These are phyloP conservation scores for Candida endomychidarum DNA, from an alignment of 805 yeast genomes.

Conservation along the genomic window DNA sequence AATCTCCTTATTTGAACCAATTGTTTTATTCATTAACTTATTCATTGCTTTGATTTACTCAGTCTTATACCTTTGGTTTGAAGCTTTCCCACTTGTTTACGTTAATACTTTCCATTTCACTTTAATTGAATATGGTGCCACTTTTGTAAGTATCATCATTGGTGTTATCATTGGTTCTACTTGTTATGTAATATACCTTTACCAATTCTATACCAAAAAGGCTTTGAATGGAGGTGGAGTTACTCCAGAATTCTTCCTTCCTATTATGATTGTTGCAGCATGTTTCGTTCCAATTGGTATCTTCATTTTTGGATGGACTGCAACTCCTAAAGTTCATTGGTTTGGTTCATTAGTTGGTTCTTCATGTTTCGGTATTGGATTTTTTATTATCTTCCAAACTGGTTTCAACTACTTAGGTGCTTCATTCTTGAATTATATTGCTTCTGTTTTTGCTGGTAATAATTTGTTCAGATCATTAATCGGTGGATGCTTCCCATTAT, in stretches of 20 bases:
- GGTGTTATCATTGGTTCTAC: slow-evolving; percentile 47
- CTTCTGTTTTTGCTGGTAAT: slow-evolving; percentile 60
- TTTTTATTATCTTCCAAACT: slow-evolving; percentile 51
- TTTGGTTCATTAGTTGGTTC: slow-evolving; percentile 48
- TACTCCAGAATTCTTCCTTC: slow-evolving; percentile 43
- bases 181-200: slow-evolving; percentile 26
- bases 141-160: slow-evolving; percentile 47
- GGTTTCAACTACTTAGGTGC: slow-evolving; percentile 49
- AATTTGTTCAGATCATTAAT: slow-evolving; percentile 46
- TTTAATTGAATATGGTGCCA: slow-evolving; percentile 45
- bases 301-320: slow-evolving; percentile 52
- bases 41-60: slow-evolving; percentile 56
- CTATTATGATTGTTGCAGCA: slow-evolving; percentile 42
- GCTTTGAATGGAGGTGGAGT: slow-evolving; percentile 23
- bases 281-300: slow-evolving; percentile 42
- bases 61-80: slow-evolving; percentile 55
- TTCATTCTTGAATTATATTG: slow-evolving; percentile 49
- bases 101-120: slow-evolving; percentile 45
- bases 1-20: slow-evolving; percentile 53
- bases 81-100: slow-evolving; percentile 51
- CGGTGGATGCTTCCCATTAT: slow-evolving; percentile 64
- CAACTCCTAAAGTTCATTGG: slow-evolving; percentile 45
- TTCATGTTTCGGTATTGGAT: slow-evolving; percentile 36
- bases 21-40: slow-evolving; percentile 50
- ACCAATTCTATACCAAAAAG: slow-evolving; percentile 22